Percentiles rank a stretch among this genome's conserved stretches.
Conservation (phyloP, 257 asterid species). For the Solanum pinnatisectum region DNA sequence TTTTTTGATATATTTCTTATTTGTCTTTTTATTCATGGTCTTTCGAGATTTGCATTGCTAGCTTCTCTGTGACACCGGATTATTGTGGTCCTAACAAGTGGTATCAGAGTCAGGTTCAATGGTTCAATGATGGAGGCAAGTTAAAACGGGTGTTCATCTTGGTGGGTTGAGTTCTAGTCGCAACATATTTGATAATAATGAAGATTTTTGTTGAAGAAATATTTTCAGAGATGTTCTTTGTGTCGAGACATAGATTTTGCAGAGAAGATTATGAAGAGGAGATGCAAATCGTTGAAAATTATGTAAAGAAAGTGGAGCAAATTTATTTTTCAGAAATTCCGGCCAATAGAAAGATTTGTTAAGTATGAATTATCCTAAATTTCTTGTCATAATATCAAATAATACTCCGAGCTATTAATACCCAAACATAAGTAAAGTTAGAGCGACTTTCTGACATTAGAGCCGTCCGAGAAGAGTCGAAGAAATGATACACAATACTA, state of each 20-base stretch:
- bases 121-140: not conserved
- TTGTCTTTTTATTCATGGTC: not conserved
- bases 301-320: not conserved
- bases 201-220: too few species aligned
- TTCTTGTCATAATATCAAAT: too few species aligned
- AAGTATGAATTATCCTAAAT: too few species aligned
- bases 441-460: not conserved
- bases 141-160: not conserved
- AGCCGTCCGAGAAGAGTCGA: not conserved
- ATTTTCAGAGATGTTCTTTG: too few species aligned
- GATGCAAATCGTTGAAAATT: too few species aligned
- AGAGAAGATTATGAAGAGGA: too few species aligned
- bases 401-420: too few species aligned
- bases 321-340: not conserved
- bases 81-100: not conserved
- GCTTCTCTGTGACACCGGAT: not conserved
- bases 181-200: too few species aligned
- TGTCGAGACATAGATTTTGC: not conserved
- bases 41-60: not conserved
- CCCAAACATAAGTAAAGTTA: not conserved
- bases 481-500: not conserved
- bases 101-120: not conserved
- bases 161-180: not conserved
- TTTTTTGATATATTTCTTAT: not conserved
- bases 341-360: too few species aligned